phyloP scores from a whole-genome alignment of 345 rosid species.

The Noccaea caerulescens region DNA sequence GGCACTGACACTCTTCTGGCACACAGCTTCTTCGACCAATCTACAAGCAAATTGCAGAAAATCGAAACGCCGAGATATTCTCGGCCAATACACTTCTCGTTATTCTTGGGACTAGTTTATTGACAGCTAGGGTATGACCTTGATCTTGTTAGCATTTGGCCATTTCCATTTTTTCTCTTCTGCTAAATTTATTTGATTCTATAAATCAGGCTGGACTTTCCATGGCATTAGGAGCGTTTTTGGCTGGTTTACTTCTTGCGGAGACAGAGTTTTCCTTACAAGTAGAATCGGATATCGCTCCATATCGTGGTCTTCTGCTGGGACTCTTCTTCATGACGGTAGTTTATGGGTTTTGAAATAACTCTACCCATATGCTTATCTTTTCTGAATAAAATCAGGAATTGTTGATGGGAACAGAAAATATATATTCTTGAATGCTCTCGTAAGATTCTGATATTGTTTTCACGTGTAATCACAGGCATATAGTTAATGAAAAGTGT shows the following conservation, averaged over 20 bases:
- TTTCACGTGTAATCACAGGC: conserved; percentile 15
- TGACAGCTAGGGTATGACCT: conserved; percentile 89
- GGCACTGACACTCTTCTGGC: conserved; percentile 24
- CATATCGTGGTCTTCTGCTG: conserved; percentile 94
- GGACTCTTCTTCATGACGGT: conserved; percentile 99
- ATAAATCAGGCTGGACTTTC: conserved; percentile 94
- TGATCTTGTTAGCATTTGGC: conserved; percentile 37
- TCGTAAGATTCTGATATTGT: conserved; percentile 11
- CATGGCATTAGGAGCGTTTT: conserved; percentile 98
- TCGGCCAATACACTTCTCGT: conserved; percentile 97
- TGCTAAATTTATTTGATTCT: conserved; percentile 20
- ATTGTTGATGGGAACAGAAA: conserved; percentile 6
- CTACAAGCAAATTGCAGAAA: conserved; percentile 96
- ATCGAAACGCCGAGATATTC: conserved; percentile 97
- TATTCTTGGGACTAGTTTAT: conserved; percentile 95
- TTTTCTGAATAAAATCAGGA: conserved; percentile 17
- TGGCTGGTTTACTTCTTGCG: conserved; percentile 99
- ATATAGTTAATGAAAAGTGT: conserved; percentile 42
- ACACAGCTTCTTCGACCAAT: conserved; percentile 95
- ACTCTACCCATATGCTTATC: not conserved
- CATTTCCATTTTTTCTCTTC: conserved; percentile 11
- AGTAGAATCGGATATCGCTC: conserved; percentile 99
- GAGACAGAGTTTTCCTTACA: conserved; percentile 99
- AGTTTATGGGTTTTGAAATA: conserved; percentile 35
- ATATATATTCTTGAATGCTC: not conserved